Conservation (phyloP, 176 grass and related monocot genomes). For the Musa acuminata region DNA sequence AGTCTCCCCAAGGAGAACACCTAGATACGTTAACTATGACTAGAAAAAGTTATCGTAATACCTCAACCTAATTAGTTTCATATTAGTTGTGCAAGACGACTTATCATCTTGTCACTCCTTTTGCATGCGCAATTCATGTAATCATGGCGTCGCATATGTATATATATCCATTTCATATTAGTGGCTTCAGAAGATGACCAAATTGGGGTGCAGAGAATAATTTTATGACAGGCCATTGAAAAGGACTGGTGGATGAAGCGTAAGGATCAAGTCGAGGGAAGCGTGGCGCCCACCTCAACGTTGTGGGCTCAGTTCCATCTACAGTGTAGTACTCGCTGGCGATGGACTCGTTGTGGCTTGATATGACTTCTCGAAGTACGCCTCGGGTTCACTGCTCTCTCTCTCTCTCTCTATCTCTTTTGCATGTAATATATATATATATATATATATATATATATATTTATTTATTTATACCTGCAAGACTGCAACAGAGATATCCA, state of each 20-base stretch:
- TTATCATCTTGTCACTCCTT: background rate
- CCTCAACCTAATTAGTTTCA: no score
- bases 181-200: background rate
- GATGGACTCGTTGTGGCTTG: background rate
- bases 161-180: no score
- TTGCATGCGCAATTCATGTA: background rate
- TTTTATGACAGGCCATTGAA: background rate
- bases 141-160: no score
- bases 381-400: no score
- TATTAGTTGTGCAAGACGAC: no score
- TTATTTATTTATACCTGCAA: no score
- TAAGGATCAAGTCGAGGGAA: background rate
- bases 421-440: no score
- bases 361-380: background rate
- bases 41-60: no score
- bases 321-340: background rate
- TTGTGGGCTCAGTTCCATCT: background rate
- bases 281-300: background rate
- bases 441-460: no score
- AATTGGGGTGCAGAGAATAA: background rate
- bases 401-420: background rate
- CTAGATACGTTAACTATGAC: no score
- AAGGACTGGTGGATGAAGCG: conserved; percentile 1
- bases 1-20: no score
- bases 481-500: no score